A percentile compares a stretch with the other conserved stretches of the same genome.
Conservation (phyloP, 805 yeast genomes). For the Yarrowia divulgata region DNA sequence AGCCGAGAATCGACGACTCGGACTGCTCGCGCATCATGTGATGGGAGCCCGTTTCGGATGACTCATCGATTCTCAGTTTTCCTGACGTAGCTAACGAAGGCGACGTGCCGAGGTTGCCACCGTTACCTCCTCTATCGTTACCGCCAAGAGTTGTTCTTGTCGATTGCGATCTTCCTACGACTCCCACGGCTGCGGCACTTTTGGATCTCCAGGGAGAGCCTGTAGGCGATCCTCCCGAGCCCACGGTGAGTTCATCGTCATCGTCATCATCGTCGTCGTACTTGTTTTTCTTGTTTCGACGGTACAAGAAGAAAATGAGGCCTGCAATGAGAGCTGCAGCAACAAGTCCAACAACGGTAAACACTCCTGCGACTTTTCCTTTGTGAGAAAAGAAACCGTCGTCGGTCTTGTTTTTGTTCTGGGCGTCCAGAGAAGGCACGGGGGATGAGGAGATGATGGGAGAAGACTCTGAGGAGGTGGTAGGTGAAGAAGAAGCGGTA, state of each 20-base stretch:
- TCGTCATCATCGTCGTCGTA: slow-evolving; percentile 37
- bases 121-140: background rate
- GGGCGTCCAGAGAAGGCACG: slow-evolving; percentile 27
- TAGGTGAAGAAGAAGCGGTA: background rate
- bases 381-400: slow-evolving; percentile 63
- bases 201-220: slow-evolving; percentile 31
- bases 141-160: slow-evolving; percentile 20
- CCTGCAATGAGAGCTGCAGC: slow-evolving; percentile 54
- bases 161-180: background rate
- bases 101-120: slow-evolving; percentile 6
- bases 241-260: slow-evolving; percentile 38
- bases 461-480: too few species aligned
- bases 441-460: background rate
- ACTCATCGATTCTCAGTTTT: slow-evolving; percentile 35
- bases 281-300: slow-evolving; percentile 40
- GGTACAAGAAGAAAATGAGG: slow-evolving; percentile 54
- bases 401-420: background rate
- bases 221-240: slow-evolving; percentile 30
- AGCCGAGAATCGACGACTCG: slow-evolving; percentile 19
- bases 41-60: background rate
- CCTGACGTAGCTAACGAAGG: slow-evolving; percentile 8
- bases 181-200: background rate
- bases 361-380: slow-evolving; percentile 87
- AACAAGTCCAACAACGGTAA: slow-evolving; percentile 78
- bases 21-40: slow-evolving; percentile 32